phyloP scores from a whole-genome alignment of 768 basidiomycete species.

The Kwoniella dendrophila region DNA sequence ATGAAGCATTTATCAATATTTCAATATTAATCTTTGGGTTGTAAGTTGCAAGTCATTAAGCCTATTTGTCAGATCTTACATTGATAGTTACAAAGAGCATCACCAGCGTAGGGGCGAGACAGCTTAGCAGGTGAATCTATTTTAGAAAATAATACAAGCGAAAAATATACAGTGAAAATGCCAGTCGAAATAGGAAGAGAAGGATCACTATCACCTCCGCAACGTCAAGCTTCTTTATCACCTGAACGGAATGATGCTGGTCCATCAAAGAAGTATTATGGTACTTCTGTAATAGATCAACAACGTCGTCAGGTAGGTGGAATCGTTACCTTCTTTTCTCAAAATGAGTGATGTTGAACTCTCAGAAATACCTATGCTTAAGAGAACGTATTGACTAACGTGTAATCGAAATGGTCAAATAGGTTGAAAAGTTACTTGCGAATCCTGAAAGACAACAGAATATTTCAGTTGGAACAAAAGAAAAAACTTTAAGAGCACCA shows the following conservation, averaged over 20 bases:
- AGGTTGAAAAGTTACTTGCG: constrained; percentile 85
- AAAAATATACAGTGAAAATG: not conserved
- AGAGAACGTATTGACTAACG: not conserved
- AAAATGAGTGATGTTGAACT: not conserved
- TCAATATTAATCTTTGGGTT: too few species aligned
- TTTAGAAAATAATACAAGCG: too few species aligned
- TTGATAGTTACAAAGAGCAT: too few species aligned
- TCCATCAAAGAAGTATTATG: constrained; percentile 27
- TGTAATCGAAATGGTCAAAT: constrained; percentile 46
- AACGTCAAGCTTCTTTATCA: constrained; percentile 8
- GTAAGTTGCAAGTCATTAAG: too few species aligned
- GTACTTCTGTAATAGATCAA: constrained; percentile 16
- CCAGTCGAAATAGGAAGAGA: constrained; percentile 11
- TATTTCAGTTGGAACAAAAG: constrained; percentile 77
- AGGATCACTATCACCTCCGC: constrained; percentile 13
- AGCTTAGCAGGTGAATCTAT: too few species aligned
- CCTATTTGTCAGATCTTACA: too few species aligned
- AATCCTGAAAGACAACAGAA: constrained; percentile 81
- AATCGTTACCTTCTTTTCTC: not conserved
- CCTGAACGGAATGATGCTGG: constrained; percentile 18
- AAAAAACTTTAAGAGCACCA: constrained; percentile 65
- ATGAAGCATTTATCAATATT: not conserved
- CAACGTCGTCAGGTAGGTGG: constrained; percentile 62
- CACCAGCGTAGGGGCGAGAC: too few species aligned
- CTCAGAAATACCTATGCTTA: too few species aligned